phyloP scores from a whole-genome alignment of 371 early-diverging fungal species.

The Parasitella parasitica region DNA sequence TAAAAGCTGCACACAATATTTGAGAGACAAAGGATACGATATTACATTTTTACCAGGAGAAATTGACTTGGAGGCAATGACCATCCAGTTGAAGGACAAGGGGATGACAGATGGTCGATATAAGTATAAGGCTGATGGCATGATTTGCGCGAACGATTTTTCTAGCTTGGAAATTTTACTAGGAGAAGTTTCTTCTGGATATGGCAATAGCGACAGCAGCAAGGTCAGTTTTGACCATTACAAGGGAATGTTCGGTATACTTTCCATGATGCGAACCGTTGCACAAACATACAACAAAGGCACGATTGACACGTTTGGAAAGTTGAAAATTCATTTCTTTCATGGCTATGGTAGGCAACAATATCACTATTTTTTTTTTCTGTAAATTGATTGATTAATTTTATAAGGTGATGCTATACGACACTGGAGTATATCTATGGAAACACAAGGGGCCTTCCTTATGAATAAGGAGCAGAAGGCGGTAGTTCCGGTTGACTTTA shows the following conservation, averaged over 20 bases:
- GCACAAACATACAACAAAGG: conserved; percentile 23
- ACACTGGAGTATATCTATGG: no score
- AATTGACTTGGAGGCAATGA: conserved; percentile 25
- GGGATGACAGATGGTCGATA: conserved; percentile 22
- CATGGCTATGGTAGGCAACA: conserved; percentile 31
- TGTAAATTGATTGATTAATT: no score
- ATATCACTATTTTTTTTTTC: no score
- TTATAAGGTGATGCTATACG: no score
- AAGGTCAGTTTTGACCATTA: conserved; percentile 26
- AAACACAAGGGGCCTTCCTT: conserved; percentile 8
- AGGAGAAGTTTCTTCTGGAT: conserved; percentile 23
- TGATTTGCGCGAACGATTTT: conserved; percentile 14
- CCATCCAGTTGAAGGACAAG: conserved; percentile 18
- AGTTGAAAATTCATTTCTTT: conserved; percentile 26
- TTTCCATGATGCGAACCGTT: conserved; percentile 32
- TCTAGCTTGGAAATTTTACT: conserved; percentile 22
- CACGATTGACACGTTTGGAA: conserved; percentile 26
- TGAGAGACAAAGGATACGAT: conserved; percentile 15
- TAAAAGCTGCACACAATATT: conserved; percentile 22
- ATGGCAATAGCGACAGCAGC: conserved; percentile 12
- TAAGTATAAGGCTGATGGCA: conserved; percentile 27
- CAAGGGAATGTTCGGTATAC: conserved; percentile 32
- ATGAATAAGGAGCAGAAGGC: conserved; percentile 15
- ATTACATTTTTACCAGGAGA: conserved; percentile 30
- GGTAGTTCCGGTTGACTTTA: conserved; percentile 11